These are phyloP conservation scores for Argentina anserina DNA, from an alignment of 306 rosid genomes.

Conservation along the genomic window DNA sequence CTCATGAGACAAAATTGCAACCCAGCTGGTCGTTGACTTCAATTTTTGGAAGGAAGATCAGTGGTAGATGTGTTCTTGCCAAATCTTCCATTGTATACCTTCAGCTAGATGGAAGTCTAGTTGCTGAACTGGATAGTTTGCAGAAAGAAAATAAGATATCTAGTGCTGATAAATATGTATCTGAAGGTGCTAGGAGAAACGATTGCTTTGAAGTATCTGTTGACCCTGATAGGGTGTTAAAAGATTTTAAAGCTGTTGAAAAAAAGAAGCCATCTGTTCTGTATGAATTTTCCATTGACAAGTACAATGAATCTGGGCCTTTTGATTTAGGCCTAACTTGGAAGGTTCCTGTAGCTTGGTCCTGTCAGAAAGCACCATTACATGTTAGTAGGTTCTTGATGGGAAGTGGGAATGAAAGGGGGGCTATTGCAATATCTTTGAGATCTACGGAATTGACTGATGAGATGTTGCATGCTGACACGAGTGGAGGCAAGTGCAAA, in stretches of 20 bases:
- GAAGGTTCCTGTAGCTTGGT: slow-evolving; percentile 77
- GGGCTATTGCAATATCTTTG: slow-evolving; percentile 82
- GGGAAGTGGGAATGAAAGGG: slow-evolving; percentile 97
- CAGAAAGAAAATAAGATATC: slow-evolving; percentile 35
- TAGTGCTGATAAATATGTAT: slow-evolving; percentile 25
- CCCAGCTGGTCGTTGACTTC: slow-evolving; percentile 91
- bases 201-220: slow-evolving; percentile 69
- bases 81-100: slow-evolving; percentile 71
- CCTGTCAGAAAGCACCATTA: slow-evolving; percentile 67
- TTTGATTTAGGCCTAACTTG: slow-evolving; percentile 82
- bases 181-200: slow-evolving; percentile 42
- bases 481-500: slow-evolving; percentile 47
- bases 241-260: slow-evolving; percentile 39
- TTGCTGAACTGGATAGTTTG: slow-evolving; percentile 49
- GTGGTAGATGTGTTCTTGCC: slow-evolving; percentile 75
- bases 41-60: slow-evolving; percentile 70
- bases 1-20: slow-evolving; percentile 44
- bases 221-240: slow-evolving; percentile 53
- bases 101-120: slow-evolving; percentile 61
- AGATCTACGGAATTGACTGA: slow-evolving; percentile 55
- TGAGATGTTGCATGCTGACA: slow-evolving; percentile 28
- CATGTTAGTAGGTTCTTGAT: slow-evolving; percentile 77
- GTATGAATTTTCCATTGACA: slow-evolving; percentile 60
- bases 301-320: slow-evolving; percentile 38
- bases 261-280: slow-evolving; percentile 43